Evolutionary conservation across 2,329 filamentous ascomycete species (phyloP).

Genomic region (Fusarium sp.): DNA sequence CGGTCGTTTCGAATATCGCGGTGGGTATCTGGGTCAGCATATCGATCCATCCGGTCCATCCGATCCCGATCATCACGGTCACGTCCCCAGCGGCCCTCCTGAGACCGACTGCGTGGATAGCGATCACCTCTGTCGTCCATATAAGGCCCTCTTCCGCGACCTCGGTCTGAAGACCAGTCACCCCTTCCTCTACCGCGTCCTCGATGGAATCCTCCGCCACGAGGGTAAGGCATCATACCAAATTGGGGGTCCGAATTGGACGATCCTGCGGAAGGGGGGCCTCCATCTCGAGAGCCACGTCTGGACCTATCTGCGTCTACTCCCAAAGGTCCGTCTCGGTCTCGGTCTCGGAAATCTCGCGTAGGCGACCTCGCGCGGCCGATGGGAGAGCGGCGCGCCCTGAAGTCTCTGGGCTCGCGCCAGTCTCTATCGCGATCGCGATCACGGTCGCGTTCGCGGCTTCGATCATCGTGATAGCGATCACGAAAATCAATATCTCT

Average conservation of each 20-base stretch:
- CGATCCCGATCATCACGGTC: slow-evolving; percentile 67
- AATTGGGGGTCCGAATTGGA: slow-evolving; percentile 75
- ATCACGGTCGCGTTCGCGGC: slow-evolving; percentile 67
- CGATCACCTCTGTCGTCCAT: slow-evolving; percentile 68
- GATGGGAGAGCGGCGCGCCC: slow-evolving; percentile 67
- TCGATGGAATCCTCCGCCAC: slow-evolving; percentile 65
- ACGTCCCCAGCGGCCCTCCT: slow-evolving; percentile 69
- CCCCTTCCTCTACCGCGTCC: slow-evolving; percentile 63
- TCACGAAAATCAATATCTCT: slow-evolving; percentile 70
- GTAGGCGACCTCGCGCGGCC: slow-evolving; percentile 73
- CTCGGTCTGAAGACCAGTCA: slow-evolving; percentile 58
- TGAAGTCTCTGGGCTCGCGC: slow-evolving; percentile 54
- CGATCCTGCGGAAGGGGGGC: slow-evolving; percentile 76
- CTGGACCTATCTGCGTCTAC: slow-evolving; percentile 75
- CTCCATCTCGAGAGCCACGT: slow-evolving; percentile 74
- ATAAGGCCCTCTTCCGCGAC: slow-evolving; percentile 67
- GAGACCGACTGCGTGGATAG: slow-evolving; percentile 73
- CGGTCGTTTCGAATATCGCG: slow-evolving; percentile 62
- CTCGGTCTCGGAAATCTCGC: slow-evolving; percentile 71
- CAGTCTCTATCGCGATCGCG: slow-evolving; percentile 63
- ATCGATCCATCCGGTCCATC: slow-evolving; percentile 56
- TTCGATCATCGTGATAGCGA: slow-evolving; percentile 69
- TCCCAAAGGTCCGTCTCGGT: slow-evolving; percentile 68
- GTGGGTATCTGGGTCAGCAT: slow-evolving; percentile 53
- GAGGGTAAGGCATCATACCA: slow-evolving; percentile 61